Evolutionary conservation across 495 filamentous ascomycete species (phyloP).

Genomic region (Pseudoneurospora amorphoporcata): DNA sequence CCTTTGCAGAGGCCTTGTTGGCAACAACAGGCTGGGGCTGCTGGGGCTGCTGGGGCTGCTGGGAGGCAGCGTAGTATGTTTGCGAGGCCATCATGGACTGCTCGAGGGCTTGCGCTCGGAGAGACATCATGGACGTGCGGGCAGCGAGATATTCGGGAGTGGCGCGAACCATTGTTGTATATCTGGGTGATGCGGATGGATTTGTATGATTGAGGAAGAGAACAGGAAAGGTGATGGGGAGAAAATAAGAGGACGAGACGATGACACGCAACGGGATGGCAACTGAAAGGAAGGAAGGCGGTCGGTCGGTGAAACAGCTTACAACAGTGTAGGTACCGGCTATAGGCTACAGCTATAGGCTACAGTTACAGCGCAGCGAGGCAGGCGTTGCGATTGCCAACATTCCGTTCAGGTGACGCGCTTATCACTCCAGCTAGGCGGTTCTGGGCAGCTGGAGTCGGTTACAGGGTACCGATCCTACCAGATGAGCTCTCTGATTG

Average conservation of each 20-base stretch:
- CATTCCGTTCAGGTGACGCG: neutral
- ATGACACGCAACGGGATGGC: neutral
- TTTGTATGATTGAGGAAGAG: neutral
- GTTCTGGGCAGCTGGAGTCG: neutral
- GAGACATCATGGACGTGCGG: conserved; percentile 30
- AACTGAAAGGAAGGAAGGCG: neutral
- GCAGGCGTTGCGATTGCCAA: neutral
- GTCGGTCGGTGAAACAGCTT: neutral
- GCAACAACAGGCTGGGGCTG: neutral
- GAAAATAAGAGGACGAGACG: neutral
- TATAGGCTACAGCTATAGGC: neutral
- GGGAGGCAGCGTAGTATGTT: neutral
- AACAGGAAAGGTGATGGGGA: neutral
- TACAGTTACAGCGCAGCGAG: neutral
- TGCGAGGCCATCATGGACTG: conserved; percentile 11
- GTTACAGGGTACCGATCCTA: neutral
- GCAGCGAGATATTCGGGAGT: conserved; percentile 31
- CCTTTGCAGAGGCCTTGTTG: conserved; percentile 22
- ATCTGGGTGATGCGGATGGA: neutral
- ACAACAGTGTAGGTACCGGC: neutral
- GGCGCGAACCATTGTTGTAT: conserved; percentile 28
- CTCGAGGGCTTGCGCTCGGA: conserved; percentile 22
- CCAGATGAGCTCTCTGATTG: neutral
- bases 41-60: neutral
- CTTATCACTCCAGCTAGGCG: neutral